Evolutionary conservation across 2,329 filamentous ascomycete species (phyloP), one percentile per base, ranked within the genome.

Genomic region (Apiospora hydei): DNA sequence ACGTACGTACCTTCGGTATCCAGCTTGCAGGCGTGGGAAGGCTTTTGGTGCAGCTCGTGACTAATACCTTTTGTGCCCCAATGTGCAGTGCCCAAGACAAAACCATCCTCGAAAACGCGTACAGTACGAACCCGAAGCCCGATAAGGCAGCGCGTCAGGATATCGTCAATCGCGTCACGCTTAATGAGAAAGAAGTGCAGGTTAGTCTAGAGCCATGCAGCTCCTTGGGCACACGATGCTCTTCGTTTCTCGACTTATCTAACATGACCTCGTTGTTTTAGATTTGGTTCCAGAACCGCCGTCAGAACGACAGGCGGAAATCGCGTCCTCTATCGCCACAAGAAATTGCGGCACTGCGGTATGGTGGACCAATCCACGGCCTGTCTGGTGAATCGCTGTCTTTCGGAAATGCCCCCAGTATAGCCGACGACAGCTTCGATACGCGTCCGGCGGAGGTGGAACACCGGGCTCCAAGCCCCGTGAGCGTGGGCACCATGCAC

Each of bases 241-340:
- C 70, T 61, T 66, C 49, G 68, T 18, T 57, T 74, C 73, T 49
- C 67, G 41, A 73, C 41, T 75, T 78, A 75, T 80, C 72, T 72
- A 69, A 75, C 77, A 61, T 74, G 70, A 67, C 34, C 66, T 46
- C 53, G 26, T 70, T 61, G n/a, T 26, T 67, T 44, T 69, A 98
- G 96, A 98, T 98, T 77, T 98, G 96, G 96, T 98, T 98, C 84
- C 96, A 98, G 80, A 98, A 98, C 80, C 91, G 95, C 79, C 90
- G 96, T 76, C 96, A 98, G 82, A 98, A 97, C 82, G 94, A 97
- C 81, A 90, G 96, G 77, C 90, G 96, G 76, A 97, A 96, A 85
- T 94, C 94, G 71, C 92, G 94, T 77, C 95, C 95, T 67, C 87
- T 97, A 49, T 90, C 94, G 41, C 89, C 92, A 13, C 91, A 95